Evolutionary conservation across 192 early-diverging fungal species (phyloP).

Genomic region (Kappamyces sp.): DNA sequence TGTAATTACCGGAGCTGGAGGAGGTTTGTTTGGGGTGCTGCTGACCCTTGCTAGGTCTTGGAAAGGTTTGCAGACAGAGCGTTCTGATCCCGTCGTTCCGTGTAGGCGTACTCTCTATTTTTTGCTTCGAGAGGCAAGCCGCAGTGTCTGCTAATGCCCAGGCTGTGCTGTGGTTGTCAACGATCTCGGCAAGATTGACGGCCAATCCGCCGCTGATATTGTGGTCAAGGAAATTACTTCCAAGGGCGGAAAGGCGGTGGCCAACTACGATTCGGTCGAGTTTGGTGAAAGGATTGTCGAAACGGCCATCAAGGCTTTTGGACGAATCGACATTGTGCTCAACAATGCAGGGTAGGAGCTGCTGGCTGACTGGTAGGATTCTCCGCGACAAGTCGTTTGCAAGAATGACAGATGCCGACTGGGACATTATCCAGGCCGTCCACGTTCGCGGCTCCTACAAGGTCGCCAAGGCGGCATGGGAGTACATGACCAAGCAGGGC

Average conservation of each 20-base stretch:
- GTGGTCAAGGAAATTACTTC: constrained; percentile 90
- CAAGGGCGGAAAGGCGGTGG: constrained; percentile 87
- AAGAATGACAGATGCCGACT: constrained; percentile 96
- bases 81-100: not conserved
- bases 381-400: constrained; percentile 95
- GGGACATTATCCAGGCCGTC: constrained; percentile 88
- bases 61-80: constrained; percentile 30
- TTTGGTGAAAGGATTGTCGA: constrained; percentile 97
- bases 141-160: constrained; percentile 1
- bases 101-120: constrained; percentile 80
- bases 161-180: constrained; percentile 95
- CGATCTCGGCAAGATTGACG: constrained; percentile 84
- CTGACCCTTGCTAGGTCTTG: constrained; percentile 30
- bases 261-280: constrained; percentile 96
- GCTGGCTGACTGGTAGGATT: constrained; percentile 41
- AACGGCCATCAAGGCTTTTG: constrained; percentile 92
- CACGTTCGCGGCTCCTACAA: constrained; percentile 94
- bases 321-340: constrained; percentile 90
- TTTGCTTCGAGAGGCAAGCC: constrained; percentile 70
- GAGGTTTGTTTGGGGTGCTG: constrained; percentile 43
- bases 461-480: constrained; percentile 96
- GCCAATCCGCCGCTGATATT: constrained; percentile 77
- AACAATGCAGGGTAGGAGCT: constrained; percentile 85
- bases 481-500: constrained; percentile 90
- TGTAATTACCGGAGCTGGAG: constrained; percentile 94